These are phyloP conservation scores for Wickerhamomyces alni DNA, from an alignment of 805 yeast species.

Conservation along the genomic window DNA sequence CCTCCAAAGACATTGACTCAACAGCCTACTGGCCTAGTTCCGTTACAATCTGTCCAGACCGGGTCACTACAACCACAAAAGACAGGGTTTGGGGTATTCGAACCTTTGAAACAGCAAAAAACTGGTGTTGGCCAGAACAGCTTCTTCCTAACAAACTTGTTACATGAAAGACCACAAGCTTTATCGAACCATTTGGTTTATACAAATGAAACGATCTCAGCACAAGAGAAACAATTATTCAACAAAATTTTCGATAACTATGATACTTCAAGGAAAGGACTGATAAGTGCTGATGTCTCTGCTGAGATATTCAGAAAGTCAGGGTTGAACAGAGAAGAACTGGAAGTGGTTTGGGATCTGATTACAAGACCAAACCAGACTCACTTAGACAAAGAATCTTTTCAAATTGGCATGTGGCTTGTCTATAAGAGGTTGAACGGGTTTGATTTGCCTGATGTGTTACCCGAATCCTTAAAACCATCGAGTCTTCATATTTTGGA, in stretches of 20 bases:
- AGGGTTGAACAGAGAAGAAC: conserved; percentile 80
- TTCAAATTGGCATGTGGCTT: conserved; percentile 95
- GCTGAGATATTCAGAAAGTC: conserved; percentile 85
- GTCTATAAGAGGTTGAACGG: conserved; percentile 90
- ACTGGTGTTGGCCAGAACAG: conserved; percentile 40
- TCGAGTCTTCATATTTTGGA: conserved; percentile 77
- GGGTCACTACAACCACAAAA: conserved; percentile 48
- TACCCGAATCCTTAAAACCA: conserved; percentile 89
- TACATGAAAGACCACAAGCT: conserved; percentile 46
- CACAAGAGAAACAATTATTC: conserved; percentile 79
- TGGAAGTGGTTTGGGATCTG: conserved; percentile 87
- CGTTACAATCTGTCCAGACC: conserved; percentile 17
- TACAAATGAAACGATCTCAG: conserved; percentile 49
- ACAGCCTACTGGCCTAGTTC: conserved; percentile 31
- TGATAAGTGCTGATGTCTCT: conserved; percentile 77
- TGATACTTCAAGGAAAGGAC: conserved; percentile 69
- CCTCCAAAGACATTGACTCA: conserved; percentile 18
- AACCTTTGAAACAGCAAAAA: conserved; percentile 35
- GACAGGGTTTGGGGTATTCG: conserved; percentile 40
- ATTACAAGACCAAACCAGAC: conserved; percentile 84
- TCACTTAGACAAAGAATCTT: conserved; percentile 83
- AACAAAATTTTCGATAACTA: conserved; percentile 87
- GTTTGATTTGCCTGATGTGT: conserved; percentile 64
- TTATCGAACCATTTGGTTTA: conserved; percentile 25
- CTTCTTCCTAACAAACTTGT: conserved; percentile 41